A percentile compares a stretch with the other conserved stretches of the same genome.
Conservation (phyloP, 441 rosid genomes). For the Croton laevigatus region DNA sequence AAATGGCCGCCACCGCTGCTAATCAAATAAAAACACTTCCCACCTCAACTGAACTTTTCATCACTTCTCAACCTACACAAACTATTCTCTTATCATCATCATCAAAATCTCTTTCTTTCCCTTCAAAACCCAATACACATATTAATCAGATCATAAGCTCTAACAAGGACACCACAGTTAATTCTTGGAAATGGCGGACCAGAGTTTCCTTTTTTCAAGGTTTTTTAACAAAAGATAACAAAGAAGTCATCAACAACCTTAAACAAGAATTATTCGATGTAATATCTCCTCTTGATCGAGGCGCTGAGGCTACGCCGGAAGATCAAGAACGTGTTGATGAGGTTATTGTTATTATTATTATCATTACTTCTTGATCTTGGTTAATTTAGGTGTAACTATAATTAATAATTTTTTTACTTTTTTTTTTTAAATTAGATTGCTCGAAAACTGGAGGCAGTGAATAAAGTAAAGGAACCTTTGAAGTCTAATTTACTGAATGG, state of each 20-base stretch:
- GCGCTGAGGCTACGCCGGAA: constrained; percentile 31
- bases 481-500: constrained; percentile 37
- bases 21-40: not conserved
- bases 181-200: constrained; percentile 24
- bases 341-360: constrained; percentile 31
- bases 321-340: constrained; percentile 38
- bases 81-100: not conserved
- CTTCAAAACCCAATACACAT: not conserved
- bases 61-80: constrained; percentile 7
- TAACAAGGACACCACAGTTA: constrained; percentile 1
- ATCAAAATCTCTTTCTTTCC: not conserved
- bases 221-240: constrained; percentile 8
- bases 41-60: not conserved
- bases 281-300: constrained; percentile 40
- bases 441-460: constrained; percentile 33
- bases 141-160: not conserved
- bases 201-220: constrained; percentile 32
- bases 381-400: not conserved
- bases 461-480: constrained; percentile 41
- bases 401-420: not conserved
- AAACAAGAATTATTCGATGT: constrained; percentile 30
- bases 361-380: not conserved
- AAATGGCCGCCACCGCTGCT: constrained; percentile 10
- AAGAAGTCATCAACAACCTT: constrained; percentile 22
- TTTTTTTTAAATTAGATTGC: constrained; percentile 28